Evolutionary conservation across 2,329 filamentous ascomycete species (phyloP).

Genomic region (Phaeomoniella chlamydospora): DNA sequence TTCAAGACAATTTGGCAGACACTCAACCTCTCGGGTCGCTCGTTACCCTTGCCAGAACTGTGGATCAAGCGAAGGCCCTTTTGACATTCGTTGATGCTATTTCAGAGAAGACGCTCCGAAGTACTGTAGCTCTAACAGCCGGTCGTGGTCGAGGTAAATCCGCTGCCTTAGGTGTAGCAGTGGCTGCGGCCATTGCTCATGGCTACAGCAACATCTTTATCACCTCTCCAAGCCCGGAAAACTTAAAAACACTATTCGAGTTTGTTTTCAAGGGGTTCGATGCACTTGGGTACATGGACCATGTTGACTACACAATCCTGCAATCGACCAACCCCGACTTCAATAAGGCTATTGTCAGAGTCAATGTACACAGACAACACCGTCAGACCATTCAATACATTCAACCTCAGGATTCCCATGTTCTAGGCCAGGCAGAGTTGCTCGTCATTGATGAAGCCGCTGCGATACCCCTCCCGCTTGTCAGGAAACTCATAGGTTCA

Average conservation of each 20-base stretch:
- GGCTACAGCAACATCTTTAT: conserved; percentile 99
- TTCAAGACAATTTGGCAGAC: conserved; percentile 79
- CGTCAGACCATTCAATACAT: conserved; percentile 98
- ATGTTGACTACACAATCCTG: conserved; percentile 94
- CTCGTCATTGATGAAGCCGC: conserved; percentile 96
- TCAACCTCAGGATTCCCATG: conserved; percentile 87
- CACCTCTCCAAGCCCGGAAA: conserved; percentile 92
- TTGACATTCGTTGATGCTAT: conserved; percentile 94
- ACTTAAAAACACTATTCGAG: conserved; percentile 95
- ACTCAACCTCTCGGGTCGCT: conserved; percentile 75
- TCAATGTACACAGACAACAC: conserved; percentile 90
- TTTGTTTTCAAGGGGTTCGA: conserved; percentile 99
- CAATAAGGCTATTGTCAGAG: conserved; percentile 95
- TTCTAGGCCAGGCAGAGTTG: conserved; percentile 85
- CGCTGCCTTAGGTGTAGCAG: conserved; percentile 82
- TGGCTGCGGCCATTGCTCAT: conserved; percentile 85
- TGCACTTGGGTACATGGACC: conserved; percentile 81
- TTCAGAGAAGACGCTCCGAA: conserved; percentile 84
- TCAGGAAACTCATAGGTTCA: conserved; percentile 86
- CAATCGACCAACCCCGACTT: conserved; percentile 97
- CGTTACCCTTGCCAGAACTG: conserved; percentile 71
- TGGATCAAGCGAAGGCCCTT: conserved; percentile 94
- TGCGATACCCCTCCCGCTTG: conserved; percentile 83
- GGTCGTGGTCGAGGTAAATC: conserved; percentile 94
- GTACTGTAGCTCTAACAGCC: conserved; percentile 85